phyloP scores from a whole-genome alignment of 306 rosid genomes.

The Gynostemma pentaphyllum region DNA sequence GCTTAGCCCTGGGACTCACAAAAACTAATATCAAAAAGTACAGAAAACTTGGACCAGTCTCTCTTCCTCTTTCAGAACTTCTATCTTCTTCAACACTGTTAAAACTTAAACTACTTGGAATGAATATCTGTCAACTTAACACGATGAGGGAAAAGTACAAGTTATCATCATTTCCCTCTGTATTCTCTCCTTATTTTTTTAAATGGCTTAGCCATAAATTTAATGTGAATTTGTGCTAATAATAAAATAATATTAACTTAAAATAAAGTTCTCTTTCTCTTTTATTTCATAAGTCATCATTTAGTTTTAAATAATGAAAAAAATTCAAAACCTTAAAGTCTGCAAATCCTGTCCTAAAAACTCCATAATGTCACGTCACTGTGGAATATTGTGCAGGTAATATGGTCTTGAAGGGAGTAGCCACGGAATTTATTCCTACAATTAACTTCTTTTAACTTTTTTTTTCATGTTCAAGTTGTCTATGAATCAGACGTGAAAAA shows the following conservation, averaged over 20 bases:
- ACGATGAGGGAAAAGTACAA: constrained; percentile 5
- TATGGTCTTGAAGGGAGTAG: neutral
- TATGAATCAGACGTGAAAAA: neutral
- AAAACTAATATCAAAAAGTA: constrained; percentile 5
- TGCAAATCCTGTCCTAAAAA: neutral
- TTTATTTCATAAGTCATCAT: neutral
- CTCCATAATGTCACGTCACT: neutral
- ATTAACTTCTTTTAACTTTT: neutral
- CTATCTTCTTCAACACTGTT: neutral
- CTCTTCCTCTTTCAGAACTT: neutral
- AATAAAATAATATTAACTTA: neutral
- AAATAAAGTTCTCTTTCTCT: neutral
- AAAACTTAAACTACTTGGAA: neutral
- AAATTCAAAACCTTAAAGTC: constrained; percentile 3
- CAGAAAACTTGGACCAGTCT: constrained; percentile 8
- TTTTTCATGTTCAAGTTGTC: neutral
- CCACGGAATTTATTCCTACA: neutral
- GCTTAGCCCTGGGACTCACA: neutral
- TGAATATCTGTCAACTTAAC: constrained; percentile 8
- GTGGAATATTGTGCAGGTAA: constrained; percentile 4
- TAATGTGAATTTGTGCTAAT: neutral
- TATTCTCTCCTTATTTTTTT: neutral
- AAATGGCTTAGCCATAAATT: neutral
- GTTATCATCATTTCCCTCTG: constrained; percentile 5
- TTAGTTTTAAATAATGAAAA: neutral